Percentiles rank a stretch among this genome's conserved stretches.
Conservation (phyloP, 2,329 filamentous ascomycete species). For the Fusarium oligoseptatum region DNA sequence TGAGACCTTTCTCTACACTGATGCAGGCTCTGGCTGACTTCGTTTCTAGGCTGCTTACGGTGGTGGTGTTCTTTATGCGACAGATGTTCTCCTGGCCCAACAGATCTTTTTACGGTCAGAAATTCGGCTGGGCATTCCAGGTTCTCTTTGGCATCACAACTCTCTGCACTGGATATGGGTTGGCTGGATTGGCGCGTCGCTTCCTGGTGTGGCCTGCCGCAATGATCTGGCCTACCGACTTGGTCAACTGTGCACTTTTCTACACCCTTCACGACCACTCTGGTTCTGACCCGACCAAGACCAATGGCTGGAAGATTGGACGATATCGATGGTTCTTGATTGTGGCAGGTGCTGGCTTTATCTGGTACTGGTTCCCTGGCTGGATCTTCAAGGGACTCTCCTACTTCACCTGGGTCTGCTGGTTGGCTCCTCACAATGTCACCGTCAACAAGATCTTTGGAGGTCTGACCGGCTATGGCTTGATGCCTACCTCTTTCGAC, state of each 20-base stretch:
- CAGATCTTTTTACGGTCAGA: constrained; percentile 70
- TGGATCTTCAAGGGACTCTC: constrained; percentile 74
- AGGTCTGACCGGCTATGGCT: constrained; percentile 67
- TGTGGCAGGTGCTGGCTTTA: constrained; percentile 63
- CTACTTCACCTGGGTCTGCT: constrained; percentile 73
- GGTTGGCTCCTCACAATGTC: constrained; percentile 70
- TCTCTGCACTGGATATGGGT: constrained; percentile 69
- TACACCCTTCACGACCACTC: constrained; percentile 62
- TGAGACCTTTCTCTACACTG: constrained; percentile 51
- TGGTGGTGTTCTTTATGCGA: constrained; percentile 69
- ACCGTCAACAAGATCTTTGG: constrained; percentile 75
- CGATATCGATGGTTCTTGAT: constrained; percentile 74
- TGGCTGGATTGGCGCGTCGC: constrained; percentile 66
- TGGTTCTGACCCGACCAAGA: constrained; percentile 61
- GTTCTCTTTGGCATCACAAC: constrained; percentile 67
- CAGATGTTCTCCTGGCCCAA: constrained; percentile 63
- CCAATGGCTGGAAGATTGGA: constrained; percentile 73
- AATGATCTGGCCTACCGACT: constrained; percentile 70
- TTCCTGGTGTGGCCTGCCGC: constrained; percentile 68
- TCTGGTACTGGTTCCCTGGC: constrained; percentile 73
- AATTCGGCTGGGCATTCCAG: constrained; percentile 67
- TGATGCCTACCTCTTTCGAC: constrained; percentile 73
- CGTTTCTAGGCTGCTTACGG: constrained; percentile 66
- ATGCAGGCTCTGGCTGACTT: constrained; percentile 33
- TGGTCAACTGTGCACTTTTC: constrained; percentile 67